A percentile compares a stretch with the other conserved stretches of the same genome.
Evolutionary conservation across 1,139 yeast genomes (phyloP).

Genomic region (Pichia sp.): DNA sequence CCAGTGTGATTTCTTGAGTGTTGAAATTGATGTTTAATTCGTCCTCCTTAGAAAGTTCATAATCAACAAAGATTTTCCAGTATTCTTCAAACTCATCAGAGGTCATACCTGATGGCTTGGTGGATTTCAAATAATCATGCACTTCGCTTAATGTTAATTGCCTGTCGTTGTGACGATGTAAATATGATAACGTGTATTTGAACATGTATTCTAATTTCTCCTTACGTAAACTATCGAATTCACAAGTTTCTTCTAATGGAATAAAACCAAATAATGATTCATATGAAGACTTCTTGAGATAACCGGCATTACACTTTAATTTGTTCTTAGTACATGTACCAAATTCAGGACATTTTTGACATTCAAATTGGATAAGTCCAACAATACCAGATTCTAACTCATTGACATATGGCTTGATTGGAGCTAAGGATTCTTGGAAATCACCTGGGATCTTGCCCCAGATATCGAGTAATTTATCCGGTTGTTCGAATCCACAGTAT

Average conservation of each 20-base stretch:
- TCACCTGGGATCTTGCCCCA: constrained; percentile 16
- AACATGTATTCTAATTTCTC: constrained; percentile 67
- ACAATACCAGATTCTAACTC: constrained; percentile 19
- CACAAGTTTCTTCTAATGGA: constrained; percentile 65
- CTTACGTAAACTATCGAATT: constrained; percentile 75
- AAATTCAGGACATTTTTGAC: constrained; percentile 79
- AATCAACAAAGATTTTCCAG: constrained; percentile 68
- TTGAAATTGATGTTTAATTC: constrained; percentile 46
- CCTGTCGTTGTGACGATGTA: constrained; percentile 70
- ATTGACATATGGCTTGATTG: constrained; percentile 15
- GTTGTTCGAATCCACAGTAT: constrained; percentile 63
- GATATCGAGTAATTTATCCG: constrained; percentile 28
- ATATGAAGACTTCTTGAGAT: constrained; percentile 54
- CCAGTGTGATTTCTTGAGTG: constrained; percentile 25
- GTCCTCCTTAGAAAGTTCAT: constrained; percentile 44
- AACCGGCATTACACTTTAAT: constrained; percentile 71
- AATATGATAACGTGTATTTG: constrained; percentile 61
- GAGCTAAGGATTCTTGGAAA: constrained; percentile 6
- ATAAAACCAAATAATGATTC: constrained; percentile 53
- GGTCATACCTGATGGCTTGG: constrained; percentile 41
- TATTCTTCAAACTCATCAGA: constrained; percentile 73
- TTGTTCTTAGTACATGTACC: constrained; percentile 68
- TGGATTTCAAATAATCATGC: constrained; percentile 55
- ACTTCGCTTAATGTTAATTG: constrained; percentile 55
- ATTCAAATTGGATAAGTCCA: constrained; percentile 49